A percentile compares a stretch with the other conserved stretches of the same genome.
phyloP scores from a whole-genome alignment of 2,329 filamentous ascomycete species.

The Alternaria sp. region DNA sequence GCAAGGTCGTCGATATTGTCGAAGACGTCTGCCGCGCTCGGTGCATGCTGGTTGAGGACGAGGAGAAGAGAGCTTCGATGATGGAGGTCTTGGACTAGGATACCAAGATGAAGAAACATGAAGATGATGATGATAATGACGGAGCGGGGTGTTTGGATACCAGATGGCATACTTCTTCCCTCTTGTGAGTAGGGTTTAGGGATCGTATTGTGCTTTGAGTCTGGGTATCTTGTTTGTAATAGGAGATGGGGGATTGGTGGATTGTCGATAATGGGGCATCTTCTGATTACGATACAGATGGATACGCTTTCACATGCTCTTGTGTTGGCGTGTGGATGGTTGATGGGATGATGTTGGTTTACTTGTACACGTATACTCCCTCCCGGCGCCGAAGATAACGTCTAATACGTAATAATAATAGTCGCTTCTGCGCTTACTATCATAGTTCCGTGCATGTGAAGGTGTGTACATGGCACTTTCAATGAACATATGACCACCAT shows the following conservation, averaged over 20 bases:
- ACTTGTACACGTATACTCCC: not conserved
- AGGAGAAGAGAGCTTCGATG: conserved; percentile 53
- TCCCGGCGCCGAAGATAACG: not conserved
- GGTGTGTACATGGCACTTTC: not conserved
- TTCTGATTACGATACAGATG: not conserved
- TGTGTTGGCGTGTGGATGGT: not conserved
- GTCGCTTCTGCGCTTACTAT: not conserved
- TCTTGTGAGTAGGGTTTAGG: not conserved
- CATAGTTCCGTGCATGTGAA: not conserved
- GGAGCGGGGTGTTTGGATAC: conserved; percentile 9
- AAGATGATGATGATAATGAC: not conserved
- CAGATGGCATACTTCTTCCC: conserved; percentile 10
- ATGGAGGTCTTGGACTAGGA: conserved; percentile 48
- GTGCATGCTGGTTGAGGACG: conserved; percentile 69
- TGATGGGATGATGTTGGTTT: not conserved
- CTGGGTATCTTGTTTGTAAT: not conserved
- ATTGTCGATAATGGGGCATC: not conserved
- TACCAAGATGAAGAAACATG: conserved; percentile 3
- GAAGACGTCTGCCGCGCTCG: conserved; percentile 70
- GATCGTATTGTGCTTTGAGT: not conserved
- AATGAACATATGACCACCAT: not conserved
- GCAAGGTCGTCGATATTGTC: conserved; percentile 79
- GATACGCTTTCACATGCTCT: not conserved
- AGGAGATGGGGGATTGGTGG: not conserved
- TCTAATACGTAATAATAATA: not conserved